Evolutionary conservation across 192 early-diverging fungal genomes (phyloP).

Genomic region (Coemansia sp.): DNA sequence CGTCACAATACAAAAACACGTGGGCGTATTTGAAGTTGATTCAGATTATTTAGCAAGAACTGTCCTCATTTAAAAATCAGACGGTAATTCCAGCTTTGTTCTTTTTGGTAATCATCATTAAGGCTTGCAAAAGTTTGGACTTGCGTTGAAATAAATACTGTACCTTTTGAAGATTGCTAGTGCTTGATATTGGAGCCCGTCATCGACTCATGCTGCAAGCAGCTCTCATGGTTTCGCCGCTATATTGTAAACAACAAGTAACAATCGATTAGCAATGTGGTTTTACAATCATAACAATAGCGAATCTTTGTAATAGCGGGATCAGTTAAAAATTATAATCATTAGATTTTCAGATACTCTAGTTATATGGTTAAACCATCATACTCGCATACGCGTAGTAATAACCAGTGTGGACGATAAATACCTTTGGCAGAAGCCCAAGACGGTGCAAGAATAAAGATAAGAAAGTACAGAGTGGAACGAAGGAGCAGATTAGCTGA

Average conservation of each 20-base stretch:
- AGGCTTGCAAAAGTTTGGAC: not conserved
- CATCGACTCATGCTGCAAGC: too few species aligned
- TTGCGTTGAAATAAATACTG: not conserved
- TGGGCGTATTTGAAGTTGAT: not conserved
- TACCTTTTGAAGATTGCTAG: slow-evolving; percentile 1
- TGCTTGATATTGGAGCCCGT: not conserved
- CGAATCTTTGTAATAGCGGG: not conserved
- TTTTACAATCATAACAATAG: not conserved
- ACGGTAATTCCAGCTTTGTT: slow-evolving; percentile 80
- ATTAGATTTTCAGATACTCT: slow-evolving; percentile 48
- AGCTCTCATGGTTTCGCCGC: too few species aligned
- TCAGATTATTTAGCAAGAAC: slow-evolving; percentile 59
- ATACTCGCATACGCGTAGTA: slow-evolving; percentile 8
- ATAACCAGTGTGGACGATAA: not conserved
- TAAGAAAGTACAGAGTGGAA: slow-evolving; percentile 2
- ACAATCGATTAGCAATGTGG: not conserved
- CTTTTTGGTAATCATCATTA: slow-evolving; percentile 60
- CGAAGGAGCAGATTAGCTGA: not conserved
- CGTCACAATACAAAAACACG: not conserved
- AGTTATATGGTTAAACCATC: slow-evolving; percentile 51
- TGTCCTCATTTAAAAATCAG: slow-evolving; percentile 64
- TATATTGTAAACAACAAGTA: too few species aligned
- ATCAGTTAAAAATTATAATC: slow-evolving; percentile 35
- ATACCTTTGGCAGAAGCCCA: not conserved
- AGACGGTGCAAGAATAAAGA: slow-evolving; percentile 2